phyloP scores from a whole-genome alignment of 164 flowering plant genomes.

The Berberis vulgaris region DNA sequence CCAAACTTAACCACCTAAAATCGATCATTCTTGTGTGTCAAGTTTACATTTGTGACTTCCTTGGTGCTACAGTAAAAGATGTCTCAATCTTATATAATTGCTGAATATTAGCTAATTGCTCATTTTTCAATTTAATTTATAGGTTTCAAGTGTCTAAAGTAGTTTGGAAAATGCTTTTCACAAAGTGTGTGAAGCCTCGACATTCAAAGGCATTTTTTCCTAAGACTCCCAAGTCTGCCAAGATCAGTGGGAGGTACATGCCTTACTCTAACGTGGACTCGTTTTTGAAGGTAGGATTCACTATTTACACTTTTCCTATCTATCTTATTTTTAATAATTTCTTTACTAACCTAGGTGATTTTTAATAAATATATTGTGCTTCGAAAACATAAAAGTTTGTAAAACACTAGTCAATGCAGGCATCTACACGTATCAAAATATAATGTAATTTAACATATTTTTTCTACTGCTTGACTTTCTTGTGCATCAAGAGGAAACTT shows the following conservation, averaged over 20 bases:
- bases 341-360: neutral
- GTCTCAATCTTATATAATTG: neutral
- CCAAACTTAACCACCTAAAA: too few species aligned
- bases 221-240: constrained; percentile 25
- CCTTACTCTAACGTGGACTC: constrained; percentile 65
- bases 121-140: constrained; percentile 6
- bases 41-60: neutral
- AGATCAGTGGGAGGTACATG: constrained; percentile 48
- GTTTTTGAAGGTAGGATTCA: constrained; percentile 48
- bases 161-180: constrained; percentile 40
- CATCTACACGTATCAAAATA: too few species aligned
- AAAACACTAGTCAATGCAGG: too few species aligned
- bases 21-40: too few species aligned
- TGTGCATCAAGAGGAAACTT: too few species aligned
- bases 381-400: too few species aligned
- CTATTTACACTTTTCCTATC: neutral
- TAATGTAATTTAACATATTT: too few species aligned
- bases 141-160: constrained; percentile 52
- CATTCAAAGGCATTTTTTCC: constrained; percentile 24
- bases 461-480: too few species aligned
- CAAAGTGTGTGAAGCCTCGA: constrained; percentile 24
- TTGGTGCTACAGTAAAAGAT: neutral
- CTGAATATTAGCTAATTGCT: neutral
- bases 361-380: too few species aligned
- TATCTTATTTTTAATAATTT: neutral